Evolutionary conservation across 768 basidiomycete genomes (phyloP).

Genomic region (Suillus variegatus): DNA sequence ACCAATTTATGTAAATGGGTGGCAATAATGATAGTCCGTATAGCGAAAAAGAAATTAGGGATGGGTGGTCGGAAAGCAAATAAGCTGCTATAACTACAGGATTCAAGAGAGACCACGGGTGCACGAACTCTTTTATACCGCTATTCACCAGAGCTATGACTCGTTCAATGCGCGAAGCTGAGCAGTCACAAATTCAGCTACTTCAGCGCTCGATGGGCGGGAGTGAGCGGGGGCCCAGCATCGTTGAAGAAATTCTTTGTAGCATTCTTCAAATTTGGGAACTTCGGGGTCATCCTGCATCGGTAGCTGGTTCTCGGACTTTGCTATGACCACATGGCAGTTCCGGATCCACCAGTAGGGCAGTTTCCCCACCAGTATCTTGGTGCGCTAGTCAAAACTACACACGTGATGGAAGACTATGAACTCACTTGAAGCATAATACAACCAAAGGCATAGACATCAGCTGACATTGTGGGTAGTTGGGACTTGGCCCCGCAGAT

Average conservation of each 20-base stretch:
- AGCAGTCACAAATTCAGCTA: conserved; percentile 5
- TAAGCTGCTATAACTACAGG: not conserved
- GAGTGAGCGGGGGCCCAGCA: conserved; percentile 5
- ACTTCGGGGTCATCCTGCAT: not conserved
- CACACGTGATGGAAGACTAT: not conserved
- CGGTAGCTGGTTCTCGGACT: not conserved
- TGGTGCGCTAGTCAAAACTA: not conserved
- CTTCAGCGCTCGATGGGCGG: conserved; percentile 8
- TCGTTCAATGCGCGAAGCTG: not conserved
- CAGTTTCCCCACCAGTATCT: conserved; percentile 9
- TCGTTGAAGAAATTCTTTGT: conserved; percentile 5
- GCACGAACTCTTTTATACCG: not conserved
- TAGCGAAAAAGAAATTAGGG: not conserved
- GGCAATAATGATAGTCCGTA: not conserved
- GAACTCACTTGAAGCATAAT: conserved; percentile 9
- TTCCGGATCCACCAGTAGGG: conserved; percentile 5
- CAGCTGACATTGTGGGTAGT: not conserved
- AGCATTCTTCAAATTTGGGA: not conserved
- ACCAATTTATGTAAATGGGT: not conserved
- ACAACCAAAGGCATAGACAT: conserved; percentile 11
- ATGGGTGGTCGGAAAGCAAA: not conserved
- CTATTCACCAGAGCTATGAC: not conserved
- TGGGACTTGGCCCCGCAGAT: not conserved
- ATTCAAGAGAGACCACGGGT: not conserved
- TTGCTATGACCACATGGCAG: not conserved